Base-by-base conservation (phyloP, 352 stramenopile genomes). In the Phytophthora citrophthora region DNA sequence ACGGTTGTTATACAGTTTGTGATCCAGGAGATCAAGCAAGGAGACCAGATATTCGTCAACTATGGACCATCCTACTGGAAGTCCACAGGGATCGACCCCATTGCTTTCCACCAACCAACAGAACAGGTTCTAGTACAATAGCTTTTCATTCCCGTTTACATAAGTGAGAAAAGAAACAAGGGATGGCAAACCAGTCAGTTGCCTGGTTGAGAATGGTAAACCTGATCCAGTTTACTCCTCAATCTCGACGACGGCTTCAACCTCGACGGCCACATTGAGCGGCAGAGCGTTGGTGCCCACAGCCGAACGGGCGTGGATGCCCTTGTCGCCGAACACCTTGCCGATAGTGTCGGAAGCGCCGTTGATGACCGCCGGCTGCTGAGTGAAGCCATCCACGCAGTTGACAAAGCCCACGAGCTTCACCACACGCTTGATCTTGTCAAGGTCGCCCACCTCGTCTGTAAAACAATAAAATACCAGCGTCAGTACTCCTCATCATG, bases 401-500 rank as follows among this genome's bases (percentile, higher is more conserved):
- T 98, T 97, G 40, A 99, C 96, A 72, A 99, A 98, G 59, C 96
- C 96, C 44, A 98, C 90, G 51, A 99, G 76, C 88, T 99, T 99
- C 27, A 99, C 92, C 47, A 99, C 80, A 61, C 93, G 84, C 74
- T 94, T 96, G 54, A 99, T 86, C 54, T 92, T 86, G 77, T 98
- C 95, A 48, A 98, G 80, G 74, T 98, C 93, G 39, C 91, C 91
- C 36, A 96, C 64, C 59, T 96, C 88, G 39, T 88, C 82, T 92
- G 53, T 39, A 53, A 27, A 53, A 13, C 1, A 58, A 32, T 45
- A 56, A 36, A 5, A 47, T 36, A 47, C 20, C 20, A 44, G 34
- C 26, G 26, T 62, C 16, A 58, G 15, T 16, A 3, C 12, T 20
- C 32, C 12, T 5, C 23, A 36, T 34, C 24, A 48, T 16, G 18